Conservation (phyloP, 1,284 basidiomycete genomes). For the Tilletia setariae region DNA sequence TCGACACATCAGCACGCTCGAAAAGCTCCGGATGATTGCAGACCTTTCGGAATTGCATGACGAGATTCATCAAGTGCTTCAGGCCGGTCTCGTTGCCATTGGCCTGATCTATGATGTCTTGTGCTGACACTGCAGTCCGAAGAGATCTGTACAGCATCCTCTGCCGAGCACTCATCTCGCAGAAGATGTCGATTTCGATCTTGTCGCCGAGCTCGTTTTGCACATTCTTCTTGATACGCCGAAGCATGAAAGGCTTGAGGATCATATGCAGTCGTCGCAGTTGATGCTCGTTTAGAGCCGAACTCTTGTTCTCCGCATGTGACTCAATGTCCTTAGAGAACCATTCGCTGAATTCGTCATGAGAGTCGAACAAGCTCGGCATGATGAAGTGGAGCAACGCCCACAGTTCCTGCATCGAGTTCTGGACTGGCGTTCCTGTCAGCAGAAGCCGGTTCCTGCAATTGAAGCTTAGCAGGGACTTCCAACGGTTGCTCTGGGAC, state of each 20-base stretch:
- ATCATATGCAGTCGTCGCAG: slow-evolving; percentile 96
- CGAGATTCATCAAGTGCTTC: slow-evolving; percentile 93
- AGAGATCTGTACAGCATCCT: slow-evolving; percentile 87
- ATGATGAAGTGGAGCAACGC: slow-evolving; percentile 99
- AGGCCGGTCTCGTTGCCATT: slow-evolving; percentile 86
- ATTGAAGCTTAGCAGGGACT: slow-evolving; percentile 90
- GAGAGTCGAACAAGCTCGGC: slow-evolving; percentile 97
- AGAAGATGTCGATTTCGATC: slow-evolving; percentile 92
- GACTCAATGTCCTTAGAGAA: slow-evolving; percentile 99
- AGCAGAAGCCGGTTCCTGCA: slow-evolving; percentile 92
- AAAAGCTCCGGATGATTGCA: slow-evolving; percentile 99
- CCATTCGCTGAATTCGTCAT: slow-evolving; percentile 99
- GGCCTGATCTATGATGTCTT: slow-evolving; percentile 89
- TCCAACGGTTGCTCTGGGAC: slow-evolving; percentile 94
- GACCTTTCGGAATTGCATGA: slow-evolving; percentile 99
- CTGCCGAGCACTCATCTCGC: slow-evolving; percentile 90
- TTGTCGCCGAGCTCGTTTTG: slow-evolving; percentile 99
- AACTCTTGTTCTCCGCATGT: slow-evolving; percentile 70
- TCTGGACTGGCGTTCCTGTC: slow-evolving; percentile 98
- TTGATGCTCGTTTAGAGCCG: slow-evolving; percentile 85
- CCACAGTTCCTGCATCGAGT: slow-evolving; percentile 99
- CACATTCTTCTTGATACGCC: slow-evolving; percentile 95
- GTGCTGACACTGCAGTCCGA: slow-evolving; percentile 86
- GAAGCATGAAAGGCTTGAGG: slow-evolving; percentile 97
- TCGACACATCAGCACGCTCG: slow-evolving; percentile 90